phyloP scores from a whole-genome alignment of 768 basidiomycete species.

The Panus rudis region DNA sequence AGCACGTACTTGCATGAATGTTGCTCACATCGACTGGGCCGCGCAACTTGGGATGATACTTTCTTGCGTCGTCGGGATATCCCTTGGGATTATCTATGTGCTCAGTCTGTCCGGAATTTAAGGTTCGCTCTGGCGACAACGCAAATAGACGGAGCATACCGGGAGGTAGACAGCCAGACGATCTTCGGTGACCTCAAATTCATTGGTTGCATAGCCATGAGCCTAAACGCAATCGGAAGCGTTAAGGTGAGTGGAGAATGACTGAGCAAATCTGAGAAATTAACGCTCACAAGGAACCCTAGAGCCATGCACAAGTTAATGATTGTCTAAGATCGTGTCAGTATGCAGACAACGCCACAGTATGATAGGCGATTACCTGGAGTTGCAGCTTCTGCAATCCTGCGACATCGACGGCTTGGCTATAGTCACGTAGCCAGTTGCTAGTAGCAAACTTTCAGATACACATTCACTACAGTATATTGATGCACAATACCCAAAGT shows the following conservation, averaged over 20 bases:
- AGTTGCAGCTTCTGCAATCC: constrained; percentile 65
- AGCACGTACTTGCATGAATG: not conserved
- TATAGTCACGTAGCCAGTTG: constrained; percentile 88
- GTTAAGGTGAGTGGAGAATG: not conserved
- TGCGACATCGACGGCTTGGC: constrained; percentile 81
- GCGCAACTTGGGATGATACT: constrained; percentile 69
- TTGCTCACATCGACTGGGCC: constrained; percentile 71
- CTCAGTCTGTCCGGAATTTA: too few relatives aligned
- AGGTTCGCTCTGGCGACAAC: too few relatives aligned
- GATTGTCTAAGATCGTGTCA: constrained; percentile 50
- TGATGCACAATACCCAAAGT: constrained; percentile 49
- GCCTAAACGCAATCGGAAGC: constrained; percentile 41
- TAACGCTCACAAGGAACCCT: constrained; percentile 74
- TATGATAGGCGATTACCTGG: constrained; percentile 36
- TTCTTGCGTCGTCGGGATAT: constrained; percentile 79
- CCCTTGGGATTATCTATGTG: constrained; percentile 94
- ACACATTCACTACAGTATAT: not conserved
- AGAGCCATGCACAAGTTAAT: constrained; percentile 85
- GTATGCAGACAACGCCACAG: not conserved
- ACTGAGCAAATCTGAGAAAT: not conserved
- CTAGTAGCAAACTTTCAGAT: constrained; percentile 27
- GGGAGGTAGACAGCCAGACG: constrained; percentile 83
- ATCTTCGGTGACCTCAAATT: constrained; percentile 82
- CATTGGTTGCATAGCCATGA: constrained; percentile 72
- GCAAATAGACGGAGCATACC: constrained; percentile 30